Evolutionary conservation across 176 grass and related monocot genomes (phyloP).

Genomic region (Zea mays): Zm-B73-REFERENCE-NAM-5.0 NC_050100.1:4879501-4880000

Average conservation of each 20-base stretch:
- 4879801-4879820: constrained; percentile 28
- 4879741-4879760: constrained; percentile 64
- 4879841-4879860: constrained; percentile 91
- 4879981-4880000: constrained; percentile 82
- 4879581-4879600: constrained; percentile 70
- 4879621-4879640: constrained; percentile 84
- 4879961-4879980: constrained; percentile 85
- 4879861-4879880: constrained; percentile 58
- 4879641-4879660: constrained; percentile 54
- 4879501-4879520: constrained; percentile 75
- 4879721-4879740: constrained; percentile 35
- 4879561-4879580: constrained; percentile 60
- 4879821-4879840: constrained; percentile 70
- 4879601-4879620: constrained; percentile 83
- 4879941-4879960: constrained; percentile 87
- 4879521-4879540: constrained; percentile 73
- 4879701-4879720: constrained; percentile 61
- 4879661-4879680: constrained; percentile 59
- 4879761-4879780: constrained; percentile 69
- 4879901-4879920: constrained; percentile 81
- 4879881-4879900: constrained; percentile 43
- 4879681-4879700: constrained; percentile 69
- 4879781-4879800: constrained; percentile 52
- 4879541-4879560: constrained; percentile 75
- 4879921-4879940: constrained; percentile 79